Evolutionary conservation across 805 yeast genomes (phyloP), one percentile per base, ranked within the genome.

Genomic region (Suhomyces prunicola): DNA sequence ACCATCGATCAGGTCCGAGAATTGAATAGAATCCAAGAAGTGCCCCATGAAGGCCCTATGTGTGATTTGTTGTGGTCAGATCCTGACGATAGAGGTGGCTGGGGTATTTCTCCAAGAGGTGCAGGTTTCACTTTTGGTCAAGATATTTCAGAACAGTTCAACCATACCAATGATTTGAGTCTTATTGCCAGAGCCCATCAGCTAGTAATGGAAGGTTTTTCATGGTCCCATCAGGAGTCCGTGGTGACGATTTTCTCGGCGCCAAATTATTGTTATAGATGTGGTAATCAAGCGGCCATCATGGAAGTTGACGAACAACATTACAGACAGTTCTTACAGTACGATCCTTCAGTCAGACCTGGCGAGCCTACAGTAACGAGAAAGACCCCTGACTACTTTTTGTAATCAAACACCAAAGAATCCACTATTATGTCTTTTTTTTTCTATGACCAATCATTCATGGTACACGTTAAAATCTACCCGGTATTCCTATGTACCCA

Each of bases 101-200:
- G 97, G 97, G 97, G 97, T 57, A 89, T 92, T 60, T 87, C 94
- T 66, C 97, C 97, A 71, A 85, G 97, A 83, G 97, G 97, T 78
- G 97, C 97, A 57, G 97, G 97, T 71, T 92, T 88, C 86, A 90
- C 97, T 65, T 92, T 92, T 82, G 97, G 97, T 63, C 96, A 87
- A 74, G 97, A 92, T 77, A 90, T 91, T 63, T 83, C 92, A 60
- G 96, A 89, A 68, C 96, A 90, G 67, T 92, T 92, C 73, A 92
- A 92, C 68, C 97, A 91, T 72, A 86, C 91, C 17, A 92, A 92
- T 69, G 91, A 87, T 59, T 77, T 92, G 58, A 80, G 88, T 50
- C 76, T 92, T 57, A 87, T 92, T 58, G 97, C 97, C 26, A 84
- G 97, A 74, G 97, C 97, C 8, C 97, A 91, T 77, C 97, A 91